phyloP scores from a whole-genome alignment of 2,329 filamentous ascomycete genomes.

The Cytospora paraplurivora region DNA sequence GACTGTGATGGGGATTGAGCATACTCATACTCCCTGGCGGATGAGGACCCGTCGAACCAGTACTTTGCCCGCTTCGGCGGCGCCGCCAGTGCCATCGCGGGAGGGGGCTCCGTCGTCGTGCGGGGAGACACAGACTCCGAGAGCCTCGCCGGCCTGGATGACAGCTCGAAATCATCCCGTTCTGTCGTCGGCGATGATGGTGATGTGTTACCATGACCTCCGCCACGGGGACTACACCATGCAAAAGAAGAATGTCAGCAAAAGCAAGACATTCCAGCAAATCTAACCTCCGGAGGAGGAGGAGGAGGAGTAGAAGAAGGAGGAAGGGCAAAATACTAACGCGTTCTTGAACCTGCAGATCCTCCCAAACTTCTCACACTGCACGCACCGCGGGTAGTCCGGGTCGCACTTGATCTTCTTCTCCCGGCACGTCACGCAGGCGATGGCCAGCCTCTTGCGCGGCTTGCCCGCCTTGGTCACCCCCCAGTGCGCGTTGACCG shows the following conservation, averaged over 20 bases:
- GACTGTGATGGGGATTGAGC: slow-evolving; percentile 34
- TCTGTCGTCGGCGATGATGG: slow-evolving; percentile 56
- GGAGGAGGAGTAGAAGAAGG: neutral
- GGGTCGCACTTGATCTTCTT: slow-evolving; percentile 99
- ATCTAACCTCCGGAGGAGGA: neutral
- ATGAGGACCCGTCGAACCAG: slow-evolving; percentile 47
- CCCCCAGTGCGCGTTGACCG: slow-evolving; percentile 89
- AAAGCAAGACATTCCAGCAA: slow-evolving; percentile 30
- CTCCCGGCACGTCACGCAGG: slow-evolving; percentile 90
- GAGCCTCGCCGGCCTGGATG: slow-evolving; percentile 43
- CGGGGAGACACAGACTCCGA: slow-evolving; percentile 53
- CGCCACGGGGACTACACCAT: slow-evolving; percentile 55
- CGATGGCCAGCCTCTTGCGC: slow-evolving; percentile 85
- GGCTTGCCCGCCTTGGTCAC: slow-evolving; percentile 94
- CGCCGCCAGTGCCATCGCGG: slow-evolving; percentile 35
- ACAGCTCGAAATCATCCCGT: slow-evolving; percentile 48
- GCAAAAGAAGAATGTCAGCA: slow-evolving; percentile 6
- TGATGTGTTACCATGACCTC: slow-evolving; percentile 53
- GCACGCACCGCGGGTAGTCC: slow-evolving; percentile 81
- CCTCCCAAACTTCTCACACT: slow-evolving; percentile 89
- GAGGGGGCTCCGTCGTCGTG: slow-evolving; percentile 37
- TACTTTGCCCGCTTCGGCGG: slow-evolving; percentile 54
- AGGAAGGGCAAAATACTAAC: slow-evolving; percentile 58
- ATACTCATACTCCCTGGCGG: slow-evolving; percentile 38
- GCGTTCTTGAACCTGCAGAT: slow-evolving; percentile 84